Evolutionary conservation across 495 filamentous ascomycete species (phyloP).

Genomic region (Penicillium canariense): DNA sequence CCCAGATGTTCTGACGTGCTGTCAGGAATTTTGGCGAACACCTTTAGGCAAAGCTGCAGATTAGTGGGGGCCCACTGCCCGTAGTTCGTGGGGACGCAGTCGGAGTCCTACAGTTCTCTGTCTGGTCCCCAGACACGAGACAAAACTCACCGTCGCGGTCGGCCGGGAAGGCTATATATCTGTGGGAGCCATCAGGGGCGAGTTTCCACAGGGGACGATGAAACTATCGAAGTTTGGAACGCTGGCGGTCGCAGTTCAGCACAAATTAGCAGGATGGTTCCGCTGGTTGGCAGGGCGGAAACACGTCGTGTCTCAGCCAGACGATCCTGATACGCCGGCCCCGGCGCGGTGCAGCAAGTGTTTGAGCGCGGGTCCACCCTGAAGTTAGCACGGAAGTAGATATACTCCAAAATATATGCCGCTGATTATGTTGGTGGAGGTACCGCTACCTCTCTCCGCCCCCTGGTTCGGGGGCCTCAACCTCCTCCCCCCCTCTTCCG

Average conservation of each 20-base stretch:
- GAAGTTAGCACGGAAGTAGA: not conserved
- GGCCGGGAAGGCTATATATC: no score
- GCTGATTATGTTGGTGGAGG: not conserved
- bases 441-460: slow-evolving; percentile 10
- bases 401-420: not conserved
- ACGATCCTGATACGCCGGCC: slow-evolving; percentile 24
- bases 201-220: not conserved
- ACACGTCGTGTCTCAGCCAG: slow-evolving; percentile 41
- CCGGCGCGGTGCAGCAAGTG: slow-evolving; percentile 3
- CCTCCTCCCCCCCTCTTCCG: slow-evolving; percentile 2
- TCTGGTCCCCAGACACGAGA: no score
- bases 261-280: not conserved
- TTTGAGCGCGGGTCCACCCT: slow-evolving; percentile 16
- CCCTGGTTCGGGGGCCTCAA: slow-evolving; percentile 2
- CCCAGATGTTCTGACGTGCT: not conserved
- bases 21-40: not conserved
- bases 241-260: slow-evolving; percentile 10
- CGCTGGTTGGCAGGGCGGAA: slow-evolving; percentile 24
- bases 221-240: slow-evolving; percentile 11
- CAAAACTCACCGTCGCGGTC: no score
- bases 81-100: not conserved
- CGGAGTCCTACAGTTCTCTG: no score
- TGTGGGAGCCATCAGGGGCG: slow-evolving; percentile 1
- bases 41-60: no score
- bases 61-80: not conserved